Evolutionary conservation across 225 moss, liverwort and hornwort genomes (phyloP).

Genomic region (Asterella californica): DNA sequence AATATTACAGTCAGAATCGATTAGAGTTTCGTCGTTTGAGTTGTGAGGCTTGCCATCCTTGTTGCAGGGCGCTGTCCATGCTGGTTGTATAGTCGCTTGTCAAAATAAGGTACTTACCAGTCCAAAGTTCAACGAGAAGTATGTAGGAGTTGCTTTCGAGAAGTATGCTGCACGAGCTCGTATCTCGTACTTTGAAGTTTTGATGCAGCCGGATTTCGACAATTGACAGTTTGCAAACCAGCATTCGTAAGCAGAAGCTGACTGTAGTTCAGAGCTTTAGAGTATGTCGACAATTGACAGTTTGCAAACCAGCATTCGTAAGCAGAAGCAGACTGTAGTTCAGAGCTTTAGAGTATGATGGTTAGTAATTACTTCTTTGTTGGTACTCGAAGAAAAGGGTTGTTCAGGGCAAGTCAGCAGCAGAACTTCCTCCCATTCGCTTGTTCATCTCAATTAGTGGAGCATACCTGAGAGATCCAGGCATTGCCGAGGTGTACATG

Average conservation of each 20-base stretch:
- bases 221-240: not conserved
- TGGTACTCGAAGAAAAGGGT: constrained; percentile 23
- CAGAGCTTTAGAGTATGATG: not conserved
- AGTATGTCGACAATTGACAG: too few species aligned
- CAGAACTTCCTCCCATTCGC: constrained; percentile 51
- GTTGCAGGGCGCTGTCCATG: constrained; percentile 63
- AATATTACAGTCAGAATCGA: not conserved
- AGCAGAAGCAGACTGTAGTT: not conserved
- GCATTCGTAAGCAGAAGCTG: not conserved
- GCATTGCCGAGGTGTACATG: constrained; percentile 46
- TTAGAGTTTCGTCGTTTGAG: not conserved
- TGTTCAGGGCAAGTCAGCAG: constrained; percentile 30
- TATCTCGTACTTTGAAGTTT: not conserved
- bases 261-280: too few species aligned
- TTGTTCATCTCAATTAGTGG: constrained; percentile 60
- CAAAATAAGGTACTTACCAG: constrained; percentile 9
- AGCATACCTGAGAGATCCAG: constrained; percentile 55
- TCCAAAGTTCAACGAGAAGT: not conserved
- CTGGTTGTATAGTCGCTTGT: constrained; percentile 2
- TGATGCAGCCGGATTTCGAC: not conserved
- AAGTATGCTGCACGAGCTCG: not conserved
- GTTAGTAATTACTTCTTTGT: not conserved
- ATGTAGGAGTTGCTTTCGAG: not conserved
- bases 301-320: not conserved
- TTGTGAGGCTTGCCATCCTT: not conserved